These are phyloP conservation scores for Kluyveromyces lactis DNA, from an alignment of 805 yeast genomes.

Conservation along the genomic window DNA sequence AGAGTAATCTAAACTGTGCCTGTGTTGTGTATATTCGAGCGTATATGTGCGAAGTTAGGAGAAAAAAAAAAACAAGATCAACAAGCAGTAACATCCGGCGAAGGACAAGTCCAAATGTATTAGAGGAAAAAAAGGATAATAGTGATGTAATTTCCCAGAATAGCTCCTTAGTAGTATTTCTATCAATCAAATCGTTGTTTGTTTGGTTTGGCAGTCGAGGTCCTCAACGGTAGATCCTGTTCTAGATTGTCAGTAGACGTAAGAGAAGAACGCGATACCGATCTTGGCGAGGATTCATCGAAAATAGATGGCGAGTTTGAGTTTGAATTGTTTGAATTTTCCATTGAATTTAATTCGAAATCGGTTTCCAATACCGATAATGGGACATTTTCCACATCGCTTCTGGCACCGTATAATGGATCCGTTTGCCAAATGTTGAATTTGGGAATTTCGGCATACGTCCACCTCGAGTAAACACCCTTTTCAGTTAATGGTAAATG, in stretches of 20 bases:
- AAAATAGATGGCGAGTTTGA: conserved; percentile 25
- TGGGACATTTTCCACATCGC: conserved; percentile 29
- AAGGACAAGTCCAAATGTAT: no score
- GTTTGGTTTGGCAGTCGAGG: conserved; percentile 14
- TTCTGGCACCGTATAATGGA: conserved; percentile 27
- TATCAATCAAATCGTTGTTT: conserved; percentile 17
- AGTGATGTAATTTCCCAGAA: no score
- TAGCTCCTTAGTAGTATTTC: no score
- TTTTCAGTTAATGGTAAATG: conserved; percentile 54
- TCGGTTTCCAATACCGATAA: conserved; percentile 18
- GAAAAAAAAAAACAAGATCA: no score
- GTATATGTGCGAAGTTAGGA: no score
- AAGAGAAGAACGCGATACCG: conserved; percentile 27
- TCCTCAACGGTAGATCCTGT: conserved; percentile 9
- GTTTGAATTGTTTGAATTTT: conserved; percentile 11
- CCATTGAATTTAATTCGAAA: conserved; percentile 21
- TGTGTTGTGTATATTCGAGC: no score
- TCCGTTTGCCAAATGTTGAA: conserved; percentile 28
- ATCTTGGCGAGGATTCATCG: conserved; percentile 22
- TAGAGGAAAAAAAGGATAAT: no score
- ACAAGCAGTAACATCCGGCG: no score
- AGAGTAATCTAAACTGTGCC: no score
- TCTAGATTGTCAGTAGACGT: conserved; percentile 30
- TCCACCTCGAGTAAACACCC: conserved; percentile 61
- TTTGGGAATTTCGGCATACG: conserved; percentile 39